Evolutionary conservation across 177 flowering plant species (phyloP), one percentile per base, ranked within the genome.

Genomic region (Tripterygium wilfordii): DNA sequence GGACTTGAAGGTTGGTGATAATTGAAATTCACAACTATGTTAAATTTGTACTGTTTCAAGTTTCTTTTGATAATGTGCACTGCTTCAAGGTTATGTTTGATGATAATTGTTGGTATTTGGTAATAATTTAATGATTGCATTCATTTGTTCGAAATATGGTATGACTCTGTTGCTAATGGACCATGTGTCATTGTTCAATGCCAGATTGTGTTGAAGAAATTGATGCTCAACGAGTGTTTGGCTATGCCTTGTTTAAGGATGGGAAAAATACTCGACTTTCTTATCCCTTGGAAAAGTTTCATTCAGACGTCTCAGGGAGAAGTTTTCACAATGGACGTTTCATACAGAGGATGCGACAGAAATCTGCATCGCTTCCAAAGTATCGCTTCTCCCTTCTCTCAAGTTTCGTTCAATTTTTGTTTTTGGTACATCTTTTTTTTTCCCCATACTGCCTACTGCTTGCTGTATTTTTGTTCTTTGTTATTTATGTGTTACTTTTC

Each of bases 1-100:
- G 96, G 95, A 49, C 74, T 91, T 64, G 68, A 75, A 66, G 96
- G 96, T 91, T 51, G 36, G 58, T 15, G 19, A n/a, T 26, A 17
- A n/a, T 41, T 10, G 36, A 40, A 13, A 7, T 20, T 19, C 21
- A 1, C 10, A 4, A 22, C 19, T 32, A 14, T 21, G 2, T 40
- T 8, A n/a, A 21, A 12, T 15, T 16, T 16, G 6, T 27, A 17
- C 4, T 27, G 2, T 19, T 25, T 22, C 9, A 23, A 10, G 36
- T 32, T 28, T 32, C 3, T 12, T 9, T 2, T 32, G 6, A n/a
- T n/a, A 22, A 24, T 3, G 21, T 27, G 16, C 20, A 9, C 8
- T 39, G 1, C 1, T 39, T 8, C 42, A 7, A 19, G 21, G 7
- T 27, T 20, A 23, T 28, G 3, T 31, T 52, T 52, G 25, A 29